Base-by-base conservation (phyloP, 805 yeast genomes). In the Schwanniomyces sp. region DNA sequence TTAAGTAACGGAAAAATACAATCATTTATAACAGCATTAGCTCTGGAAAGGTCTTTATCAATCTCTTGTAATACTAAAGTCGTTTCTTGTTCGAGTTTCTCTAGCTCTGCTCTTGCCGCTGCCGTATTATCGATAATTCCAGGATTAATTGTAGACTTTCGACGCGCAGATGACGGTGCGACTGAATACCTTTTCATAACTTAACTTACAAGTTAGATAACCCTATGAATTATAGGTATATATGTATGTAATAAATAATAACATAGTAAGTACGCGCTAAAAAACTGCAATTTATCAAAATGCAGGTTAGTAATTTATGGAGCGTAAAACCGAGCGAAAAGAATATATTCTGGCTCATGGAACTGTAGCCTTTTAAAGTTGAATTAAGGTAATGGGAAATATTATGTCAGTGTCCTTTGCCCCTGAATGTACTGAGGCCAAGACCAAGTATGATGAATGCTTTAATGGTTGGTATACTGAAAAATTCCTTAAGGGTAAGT, bases 381-480 rank as follows among this genome's bases (percentile, higher is more conserved):
- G 21, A 11, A 32, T 16, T 17, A 30, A 45, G 27, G 43, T 25
- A 40, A 74, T 74, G 78, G 78, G 78, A 45, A 73, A 70, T 52
- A 63, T 61, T 44, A 72, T 74, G 77, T 73, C 96, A 6, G 73
- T 64, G 9, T 90, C 96, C 51, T 88, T 94, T 75, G 98, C 99
- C 32, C 97, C 97, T 24, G 98, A 94, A 70, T 94, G 99, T 69
- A 89, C 96, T 18, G 87, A 82, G 30, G 80, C 86, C 48, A 94
- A 94, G 68, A 82, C 82, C 57, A 81, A 83, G 59, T 94, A 94
- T 62, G 98, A 94, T 63, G 86, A 84, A 59, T 94, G 99, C 66
- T 94, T 94, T 72, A 91, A 91, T 68, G 79, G 80, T 54, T 91
- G 99, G 99, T 94, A 94, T 64, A 84, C 94, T 5, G 97, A 94